These are phyloP conservation scores for Emmonsia crescens DNA, from an alignment of 2,329 filamentous ascomycete species.

Conservation along the genomic window DNA sequence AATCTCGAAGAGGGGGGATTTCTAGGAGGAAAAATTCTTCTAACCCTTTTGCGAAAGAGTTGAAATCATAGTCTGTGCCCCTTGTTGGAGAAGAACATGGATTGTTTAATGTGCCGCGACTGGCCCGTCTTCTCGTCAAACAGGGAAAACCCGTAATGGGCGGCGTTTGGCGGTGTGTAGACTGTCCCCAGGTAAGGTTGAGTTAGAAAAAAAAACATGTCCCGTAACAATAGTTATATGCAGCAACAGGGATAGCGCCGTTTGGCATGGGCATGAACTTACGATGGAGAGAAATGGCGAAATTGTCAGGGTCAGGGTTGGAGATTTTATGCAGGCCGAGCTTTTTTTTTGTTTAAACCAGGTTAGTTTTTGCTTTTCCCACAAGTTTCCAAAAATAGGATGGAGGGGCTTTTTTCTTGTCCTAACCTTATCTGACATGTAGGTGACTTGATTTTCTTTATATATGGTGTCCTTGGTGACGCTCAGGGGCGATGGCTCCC, in stretches of 20 bases:
- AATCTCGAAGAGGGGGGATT: background rate
- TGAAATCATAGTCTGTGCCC: constrained; percentile 26
- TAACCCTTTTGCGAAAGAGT: background rate
- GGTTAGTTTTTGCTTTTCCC: background rate
- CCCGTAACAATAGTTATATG: background rate
- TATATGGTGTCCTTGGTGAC: constrained; percentile 59
- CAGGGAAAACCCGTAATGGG: constrained; percentile 67
- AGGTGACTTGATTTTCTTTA: constrained; percentile 63
- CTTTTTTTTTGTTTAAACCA: constrained; percentile 31
- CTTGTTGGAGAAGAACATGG: constrained; percentile 57
- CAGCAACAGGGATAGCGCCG: background rate
- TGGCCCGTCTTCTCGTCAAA: constrained; percentile 69
- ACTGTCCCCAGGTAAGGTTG: constrained; percentile 31
- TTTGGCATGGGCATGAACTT: constrained; percentile 21
- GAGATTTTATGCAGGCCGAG: constrained; percentile 75
- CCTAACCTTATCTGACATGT: constrained; percentile 66
- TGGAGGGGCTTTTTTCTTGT: background rate
- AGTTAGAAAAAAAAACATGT: background rate
- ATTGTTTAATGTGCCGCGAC: constrained; percentile 58
- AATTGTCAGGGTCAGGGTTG: constrained; percentile 59
- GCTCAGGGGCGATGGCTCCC: constrained; percentile 43
- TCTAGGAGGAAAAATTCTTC: background rate
- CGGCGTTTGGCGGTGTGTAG: constrained; percentile 83
- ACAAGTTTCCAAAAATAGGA: background rate
- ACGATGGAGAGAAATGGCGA: constrained; percentile 75